Evolutionary conservation across 2,329 filamentous ascomycete species (phyloP).

Genomic region (Colletotrichum sojae): DNA sequence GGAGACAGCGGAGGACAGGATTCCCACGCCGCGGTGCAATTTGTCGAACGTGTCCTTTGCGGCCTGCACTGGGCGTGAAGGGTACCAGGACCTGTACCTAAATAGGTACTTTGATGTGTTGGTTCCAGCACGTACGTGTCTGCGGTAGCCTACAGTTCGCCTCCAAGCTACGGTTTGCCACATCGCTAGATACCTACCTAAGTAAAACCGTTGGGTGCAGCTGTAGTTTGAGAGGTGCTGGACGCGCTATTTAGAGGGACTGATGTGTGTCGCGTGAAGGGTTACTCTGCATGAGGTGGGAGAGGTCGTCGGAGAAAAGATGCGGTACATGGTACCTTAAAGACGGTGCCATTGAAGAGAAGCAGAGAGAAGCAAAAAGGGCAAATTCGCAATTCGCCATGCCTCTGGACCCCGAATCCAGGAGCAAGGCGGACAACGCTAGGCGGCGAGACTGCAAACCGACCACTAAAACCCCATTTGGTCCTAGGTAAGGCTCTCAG

Average conservation of each 20-base stretch:
- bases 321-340: background rate
- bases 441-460: background rate
- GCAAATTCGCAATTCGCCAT: conserved; percentile 37
- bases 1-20: conserved; percentile 13
- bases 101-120: background rate
- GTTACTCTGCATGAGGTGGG: background rate
- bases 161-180: no score
- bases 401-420: conserved; percentile 33
- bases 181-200: no score
- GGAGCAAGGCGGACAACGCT: conserved; percentile 16
- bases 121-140: background rate
- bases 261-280: background rate
- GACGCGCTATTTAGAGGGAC: background rate
- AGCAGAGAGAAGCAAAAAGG: no score
- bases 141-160: no score
- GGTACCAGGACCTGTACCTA: no score
- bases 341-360: conserved; percentile 4
- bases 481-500: no score
- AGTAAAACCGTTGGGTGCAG: no score
- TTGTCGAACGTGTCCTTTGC: conserved; percentile 35
- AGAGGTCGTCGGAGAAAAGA: background rate
- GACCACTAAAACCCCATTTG: conserved; percentile 5
- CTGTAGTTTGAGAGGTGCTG: no score
- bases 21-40: conserved; percentile 27
- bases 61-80: background rate